Evolutionary conservation across 106 monocot species (phyloP), one percentile per base, ranked within the genome.

Genomic region (Vanilla planifolia): DNA sequence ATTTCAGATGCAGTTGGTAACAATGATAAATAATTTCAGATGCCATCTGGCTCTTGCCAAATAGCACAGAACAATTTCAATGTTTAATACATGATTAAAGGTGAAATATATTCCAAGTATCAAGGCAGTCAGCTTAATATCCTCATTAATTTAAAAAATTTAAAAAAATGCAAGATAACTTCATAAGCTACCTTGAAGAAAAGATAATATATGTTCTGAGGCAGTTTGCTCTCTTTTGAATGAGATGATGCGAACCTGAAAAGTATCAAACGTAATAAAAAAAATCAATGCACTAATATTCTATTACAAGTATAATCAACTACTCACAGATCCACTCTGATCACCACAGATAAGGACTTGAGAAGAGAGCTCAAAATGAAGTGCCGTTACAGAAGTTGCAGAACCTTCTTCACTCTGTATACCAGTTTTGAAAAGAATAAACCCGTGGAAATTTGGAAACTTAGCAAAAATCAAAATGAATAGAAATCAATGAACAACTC

Each of bases 361-460:
- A 22, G 75, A 78, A 55, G 63, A 67, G 48, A 75, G 14, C 70
- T 88, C 84, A 70, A 87, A 92, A 73, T 84, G 73, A 55, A 88
- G 67, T 73, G 87, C 80, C 51, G 77, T 92, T 33, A 92, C 75
- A 30, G 69, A 69, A 51, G 19, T 17, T 61, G 71, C 62, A 68
- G 51, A 35, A 28, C 17, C 48, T 37, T 73, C 78, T 45, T 79
- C 80, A 70, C 43, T 64, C 87, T 92, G 87, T 30, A 56, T 47
- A 19, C 74, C 53, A 46, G 51, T 51, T 56, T 17, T 35, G 20
- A 8, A 64, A 45, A 26, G 72, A 14, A 68, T 67, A 55, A 50
- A 15, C 16, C 36, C 35, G 13, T 20, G 4, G 13, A 39, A n/a
- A 42, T 6, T 28, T 48, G 62, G 63, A 53, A 43, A 55, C 32